Percentiles rank a stretch among this genome's conserved stretches.
Evolutionary conservation across 2,329 filamentous ascomycete species (phyloP).

Genomic region (Trichoderma aggressivum): DNA sequence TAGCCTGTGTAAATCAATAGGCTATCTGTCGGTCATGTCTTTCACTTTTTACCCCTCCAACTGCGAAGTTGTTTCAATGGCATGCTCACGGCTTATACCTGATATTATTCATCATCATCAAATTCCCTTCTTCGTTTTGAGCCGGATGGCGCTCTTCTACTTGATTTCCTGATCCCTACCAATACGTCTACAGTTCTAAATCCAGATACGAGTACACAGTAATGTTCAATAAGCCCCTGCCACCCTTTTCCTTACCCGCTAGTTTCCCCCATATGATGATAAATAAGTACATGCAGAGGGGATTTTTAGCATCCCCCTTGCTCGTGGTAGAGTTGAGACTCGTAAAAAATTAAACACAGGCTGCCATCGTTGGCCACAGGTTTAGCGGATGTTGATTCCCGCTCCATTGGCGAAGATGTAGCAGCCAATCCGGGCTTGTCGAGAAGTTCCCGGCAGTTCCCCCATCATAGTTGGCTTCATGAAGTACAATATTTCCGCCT

Average conservation of each 20-base stretch:
- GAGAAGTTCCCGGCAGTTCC: slow-evolving; percentile 13
- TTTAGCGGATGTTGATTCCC: background rate
- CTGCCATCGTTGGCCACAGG: background rate
- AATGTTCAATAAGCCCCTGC: background rate
- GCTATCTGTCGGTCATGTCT: background rate
- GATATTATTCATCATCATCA: background rate
- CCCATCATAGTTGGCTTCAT: background rate
- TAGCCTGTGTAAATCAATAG: background rate
- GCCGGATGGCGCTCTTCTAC: background rate
- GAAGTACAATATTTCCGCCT: background rate
- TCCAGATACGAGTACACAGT: slow-evolving; percentile 17
- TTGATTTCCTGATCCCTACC: slow-evolving; percentile 3
- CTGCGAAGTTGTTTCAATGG: background rate
- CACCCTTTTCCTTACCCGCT: background rate
- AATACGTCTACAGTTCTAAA: slow-evolving; percentile 19
- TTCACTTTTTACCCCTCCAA: background rate
- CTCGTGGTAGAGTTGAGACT: slow-evolving; percentile 21
- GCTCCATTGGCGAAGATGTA: background rate
- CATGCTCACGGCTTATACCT: background rate
- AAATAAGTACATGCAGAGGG: slow-evolving; percentile 16
- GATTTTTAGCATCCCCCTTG: slow-evolving; percentile 5
- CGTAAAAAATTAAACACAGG: slow-evolving; percentile 11
- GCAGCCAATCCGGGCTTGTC: slow-evolving; percentile 16
- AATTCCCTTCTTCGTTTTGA: background rate
- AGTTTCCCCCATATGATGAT: slow-evolving; percentile 10